Evolutionary conservation across 2,329 filamentous ascomycete species (phyloP), one percentile per base, ranked within the genome.

Genomic region (Venturia effusa): DNA sequence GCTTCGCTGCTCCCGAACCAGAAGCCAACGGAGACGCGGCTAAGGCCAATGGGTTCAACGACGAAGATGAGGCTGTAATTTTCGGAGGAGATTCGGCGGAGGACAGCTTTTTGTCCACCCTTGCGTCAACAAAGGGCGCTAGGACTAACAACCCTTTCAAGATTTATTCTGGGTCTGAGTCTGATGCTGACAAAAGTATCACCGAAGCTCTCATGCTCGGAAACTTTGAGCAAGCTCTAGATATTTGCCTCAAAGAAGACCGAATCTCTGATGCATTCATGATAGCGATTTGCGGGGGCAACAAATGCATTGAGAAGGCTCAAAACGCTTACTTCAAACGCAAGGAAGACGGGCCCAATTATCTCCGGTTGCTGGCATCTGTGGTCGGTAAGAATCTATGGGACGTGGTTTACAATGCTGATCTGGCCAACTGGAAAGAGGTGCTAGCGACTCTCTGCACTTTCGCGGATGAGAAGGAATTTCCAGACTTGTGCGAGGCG

Each of bases 341-440:
- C 71, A 91, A 92, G 75, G 83, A 84, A 8, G 87, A 88, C 65
- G 87, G 88, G 34, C 93, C 95, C 1, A 97, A 93, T 76, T 99
- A 99, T 72, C 80, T 97, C 64, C 88, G 95, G 54, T 82, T 99
- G 10, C 82, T 99, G 63, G 88, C 90, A 61, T 96, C 93, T 6
- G 90, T 99, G 61, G 92, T 96, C 64, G 87, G 89, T 67, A 97
- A 97, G 81, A 97, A 99, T 71, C 82, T 99, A 1, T 97, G 93
- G 94, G 94, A 99, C 77, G 84, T 97, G 57, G 94, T 97, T 8
- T 91, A 97, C 77, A 99, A 99, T 71, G 94, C 93, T 8, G 90
- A 97, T 71, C 79, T 99, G 57, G 83, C 84, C 62, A 89, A 94
- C 76, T 99, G 94, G 95, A 97, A 95, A 77, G 94, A 97, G 76